phyloP scores from a whole-genome alignment of 2,329 filamentous ascomycete species.

The Penicillium nordicum region DNA sequence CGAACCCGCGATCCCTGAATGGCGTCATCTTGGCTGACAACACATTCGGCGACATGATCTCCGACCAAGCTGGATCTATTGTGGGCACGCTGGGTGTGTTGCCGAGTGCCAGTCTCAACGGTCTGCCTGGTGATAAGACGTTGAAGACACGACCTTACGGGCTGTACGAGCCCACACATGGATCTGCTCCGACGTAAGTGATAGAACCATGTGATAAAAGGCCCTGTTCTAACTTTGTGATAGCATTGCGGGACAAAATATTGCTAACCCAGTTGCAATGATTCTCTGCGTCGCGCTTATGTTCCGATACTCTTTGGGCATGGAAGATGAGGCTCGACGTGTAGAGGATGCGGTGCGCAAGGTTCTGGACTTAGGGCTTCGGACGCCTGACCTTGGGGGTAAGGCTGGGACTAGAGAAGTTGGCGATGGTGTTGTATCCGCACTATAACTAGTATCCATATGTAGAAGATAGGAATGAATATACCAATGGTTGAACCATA shows the following conservation, averaged over 20 bases:
- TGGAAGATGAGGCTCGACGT: constrained; percentile 68
- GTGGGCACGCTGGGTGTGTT: constrained; percentile 80
- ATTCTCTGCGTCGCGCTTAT: constrained; percentile 91
- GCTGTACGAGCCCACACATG: constrained; percentile 93
- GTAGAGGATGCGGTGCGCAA: constrained; percentile 76
- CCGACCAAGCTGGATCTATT: constrained; percentile 86
- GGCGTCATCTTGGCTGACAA: constrained; percentile 87
- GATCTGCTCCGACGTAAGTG: constrained; percentile 39
- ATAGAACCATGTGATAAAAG: neutral
- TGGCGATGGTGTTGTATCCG: constrained; percentile 70
- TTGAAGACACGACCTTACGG: constrained; percentile 71
- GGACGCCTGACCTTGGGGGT: constrained; percentile 79
- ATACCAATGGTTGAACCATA: neutral
- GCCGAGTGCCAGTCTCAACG: constrained; percentile 78
- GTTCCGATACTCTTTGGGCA: constrained; percentile 81
- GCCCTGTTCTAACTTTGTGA: constrained; percentile 1
- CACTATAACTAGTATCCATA: constrained; percentile 51
- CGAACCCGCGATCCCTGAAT: constrained; percentile 78
- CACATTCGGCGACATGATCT: constrained; percentile 88
- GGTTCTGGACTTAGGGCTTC: constrained; percentile 70
- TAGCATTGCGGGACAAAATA: constrained; percentile 81
- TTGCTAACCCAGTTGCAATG: constrained; percentile 85
- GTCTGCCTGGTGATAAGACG: constrained; percentile 66
- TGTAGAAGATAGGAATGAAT: constrained; percentile 21
- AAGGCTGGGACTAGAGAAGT: constrained; percentile 65